Evolutionary conservation across 2,329 filamentous ascomycete species (phyloP), one percentile per base, ranked within the genome.

Genomic region (Pyricularia grisea): DNA sequence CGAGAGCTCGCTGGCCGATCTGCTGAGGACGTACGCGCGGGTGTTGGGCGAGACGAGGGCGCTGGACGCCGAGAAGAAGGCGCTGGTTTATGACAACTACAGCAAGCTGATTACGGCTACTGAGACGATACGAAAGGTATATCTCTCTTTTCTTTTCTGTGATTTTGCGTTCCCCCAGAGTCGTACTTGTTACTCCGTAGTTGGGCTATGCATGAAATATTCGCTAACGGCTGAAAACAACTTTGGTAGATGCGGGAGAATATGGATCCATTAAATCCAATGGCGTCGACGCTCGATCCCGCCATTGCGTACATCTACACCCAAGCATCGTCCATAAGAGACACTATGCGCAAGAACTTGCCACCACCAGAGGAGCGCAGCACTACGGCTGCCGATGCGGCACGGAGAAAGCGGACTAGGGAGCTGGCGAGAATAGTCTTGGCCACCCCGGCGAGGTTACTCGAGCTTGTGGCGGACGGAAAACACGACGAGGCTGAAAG

Each of bases 61-160:
- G 2, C 84, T 99, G 23, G 95, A 98, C 75, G 94, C 94, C 28
- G 95, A 99, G 84, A 91, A 95, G 79, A 99, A 99, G 81, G 94
- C 94, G 1, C 81, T 99, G 71, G 95, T 99, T 4, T 99, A 99
- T 78, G 94, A 99, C 78, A 99, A 99, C 77, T 99, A 98, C 79
- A 95, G 91, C 73, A 98, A 98, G 80, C 81, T 99, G 73, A 97
- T 99, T 73, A 88, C 90, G n/a, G 95, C 95, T 0, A 97, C 96
- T 12, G 94, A 97, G 79, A 98, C 94, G 3, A 99, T 99, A 75
- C 87, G 92, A 67, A 93, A 92, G 81, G 87, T 88, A 23, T 33
- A 70, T 69, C 70, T 42, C 17, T 64, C 17, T 25, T 69, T 25
- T 63, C 11, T 14, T 50, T 28, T 23, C 27, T 5, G n/a, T 30